A percentile compares a stretch with the other conserved stretches of the same genome.
Conservation (phyloP, 306 rosid genomes). For the Corylus heterophylla region DNA sequence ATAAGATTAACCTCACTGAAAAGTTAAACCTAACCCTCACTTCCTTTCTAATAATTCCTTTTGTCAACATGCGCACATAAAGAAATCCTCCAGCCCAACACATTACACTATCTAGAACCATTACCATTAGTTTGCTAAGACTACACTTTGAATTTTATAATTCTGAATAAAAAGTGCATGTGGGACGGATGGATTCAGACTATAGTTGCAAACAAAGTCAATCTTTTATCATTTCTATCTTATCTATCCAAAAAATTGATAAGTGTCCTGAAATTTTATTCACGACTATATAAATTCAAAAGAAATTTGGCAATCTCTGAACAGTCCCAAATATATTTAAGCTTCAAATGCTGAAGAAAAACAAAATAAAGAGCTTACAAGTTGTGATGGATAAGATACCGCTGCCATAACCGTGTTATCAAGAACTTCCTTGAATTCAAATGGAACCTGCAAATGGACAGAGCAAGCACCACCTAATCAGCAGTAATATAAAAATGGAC, state of each 20-base stretch:
- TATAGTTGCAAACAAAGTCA: background rate
- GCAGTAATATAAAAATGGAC: background rate
- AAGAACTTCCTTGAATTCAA: conserved; percentile 88
- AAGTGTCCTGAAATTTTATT: background rate
- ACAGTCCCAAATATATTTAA: conserved; percentile 10
- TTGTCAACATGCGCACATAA: background rate
- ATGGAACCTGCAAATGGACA: conserved; percentile 71
- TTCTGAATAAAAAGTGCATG: background rate
- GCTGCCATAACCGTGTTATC: conserved; percentile 87
- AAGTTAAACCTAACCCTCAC: background rate
- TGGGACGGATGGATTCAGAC: background rate
- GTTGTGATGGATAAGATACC: conserved; percentile 81
- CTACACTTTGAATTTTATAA: background rate
- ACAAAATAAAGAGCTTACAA: conserved; percentile 53
- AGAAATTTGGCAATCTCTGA: background rate
- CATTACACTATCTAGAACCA: background rate
- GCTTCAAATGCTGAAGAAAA: background rate
- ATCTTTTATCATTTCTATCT: background rate
- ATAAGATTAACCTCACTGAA: background rate
- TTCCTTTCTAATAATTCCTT: conserved; percentile 5
- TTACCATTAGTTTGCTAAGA: background rate
- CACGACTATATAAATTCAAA: background rate
- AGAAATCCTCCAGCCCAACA: background rate
- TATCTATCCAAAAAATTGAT: background rate
- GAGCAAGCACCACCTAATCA: conserved; percentile 25